Evolutionary conservation across 1,139 yeast species (phyloP).

Genomic region (Candida sanyaensis): DNA sequence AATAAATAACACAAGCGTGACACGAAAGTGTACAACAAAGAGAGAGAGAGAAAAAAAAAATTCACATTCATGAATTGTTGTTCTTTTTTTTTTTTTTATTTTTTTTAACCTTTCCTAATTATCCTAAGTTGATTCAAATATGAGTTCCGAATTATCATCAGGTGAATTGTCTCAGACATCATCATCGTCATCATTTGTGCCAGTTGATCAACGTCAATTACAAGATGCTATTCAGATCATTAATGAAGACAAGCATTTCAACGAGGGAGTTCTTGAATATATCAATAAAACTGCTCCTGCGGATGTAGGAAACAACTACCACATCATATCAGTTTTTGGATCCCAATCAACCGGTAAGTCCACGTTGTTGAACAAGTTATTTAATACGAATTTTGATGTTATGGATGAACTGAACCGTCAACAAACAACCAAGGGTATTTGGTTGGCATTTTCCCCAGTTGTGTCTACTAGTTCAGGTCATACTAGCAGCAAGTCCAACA

Average conservation of each 20-base stretch:
- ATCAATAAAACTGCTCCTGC: slow-evolving; percentile 36
- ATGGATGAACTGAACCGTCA: slow-evolving; percentile 85
- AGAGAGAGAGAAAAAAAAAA: not conserved
- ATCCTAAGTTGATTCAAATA: not conserved
- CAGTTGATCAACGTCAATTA: slow-evolving; percentile 33
- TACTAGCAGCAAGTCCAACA: slow-evolving; percentile 27
- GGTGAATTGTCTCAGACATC: slow-evolving; percentile 14
- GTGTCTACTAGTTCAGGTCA: slow-evolving; percentile 29
- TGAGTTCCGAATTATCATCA: slow-evolving; percentile 3
- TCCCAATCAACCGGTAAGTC: slow-evolving; percentile 97
- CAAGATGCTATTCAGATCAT: slow-evolving; percentile 67
- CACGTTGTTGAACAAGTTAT: slow-evolving; percentile 79
- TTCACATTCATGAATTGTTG: not conserved
- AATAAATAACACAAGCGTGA: not conserved
- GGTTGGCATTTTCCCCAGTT: slow-evolving; percentile 73
- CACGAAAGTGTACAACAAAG: not conserved
- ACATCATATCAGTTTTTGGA: slow-evolving; percentile 93
- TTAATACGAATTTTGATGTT: slow-evolving; percentile 86
- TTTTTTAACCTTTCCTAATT: not conserved
- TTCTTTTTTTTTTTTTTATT: not conserved
- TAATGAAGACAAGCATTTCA: slow-evolving; percentile 74
- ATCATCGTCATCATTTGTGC: slow-evolving; percentile 45
- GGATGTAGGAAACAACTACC: slow-evolving; percentile 69
- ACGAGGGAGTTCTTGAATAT: slow-evolving; percentile 35
- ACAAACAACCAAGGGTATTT: slow-evolving; percentile 94